A percentile compares a stretch with the other conserved stretches of the same genome.
Evolutionary conservation across 148 eudicot genomes (phyloP).

Genomic region (Bassia scoparia): DNA sequence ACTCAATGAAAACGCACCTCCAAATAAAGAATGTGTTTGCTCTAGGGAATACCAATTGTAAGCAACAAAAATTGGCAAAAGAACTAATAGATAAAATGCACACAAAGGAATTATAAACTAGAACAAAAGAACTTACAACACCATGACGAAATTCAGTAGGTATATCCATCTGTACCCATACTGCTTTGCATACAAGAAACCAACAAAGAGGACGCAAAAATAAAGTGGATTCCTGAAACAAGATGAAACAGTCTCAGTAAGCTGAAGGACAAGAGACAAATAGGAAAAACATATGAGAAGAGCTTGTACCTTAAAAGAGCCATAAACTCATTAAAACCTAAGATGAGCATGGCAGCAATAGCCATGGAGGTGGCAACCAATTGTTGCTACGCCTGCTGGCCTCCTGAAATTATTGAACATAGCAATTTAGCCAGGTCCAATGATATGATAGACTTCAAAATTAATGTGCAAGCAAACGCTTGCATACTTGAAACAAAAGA

Average conservation of each 20-base stretch:
- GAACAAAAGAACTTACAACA: conserved; percentile 51
- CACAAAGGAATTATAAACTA: neutral
- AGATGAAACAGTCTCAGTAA: conserved; percentile 6
- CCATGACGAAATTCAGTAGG: conserved; percentile 82
- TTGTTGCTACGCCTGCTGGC: conserved; percentile 89
- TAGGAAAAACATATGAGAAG: neutral
- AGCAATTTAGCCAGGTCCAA: neutral
- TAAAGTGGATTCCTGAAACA: conserved; percentile 87
- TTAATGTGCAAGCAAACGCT: neutral
- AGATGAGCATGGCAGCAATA: conserved; percentile 64
- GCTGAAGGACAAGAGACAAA: neutral
- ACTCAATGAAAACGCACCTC: neutral
- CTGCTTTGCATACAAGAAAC: conserved; percentile 71
- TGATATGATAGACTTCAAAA: neutral
- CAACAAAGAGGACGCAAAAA: conserved; percentile 70
- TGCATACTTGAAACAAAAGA: neutral
- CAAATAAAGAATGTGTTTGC: neutral
- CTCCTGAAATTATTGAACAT: conserved; percentile 53
- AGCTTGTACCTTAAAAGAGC: conserved; percentile 71
- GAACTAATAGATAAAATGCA: neutral
- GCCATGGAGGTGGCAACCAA: conserved; percentile 99
- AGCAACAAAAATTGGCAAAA: neutral
- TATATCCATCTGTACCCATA: conserved; percentile 95
- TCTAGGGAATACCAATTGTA: neutral
- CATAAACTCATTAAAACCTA: conserved; percentile 98